These are phyloP conservation scores for Talaromyces piceae DNA, from an alignment of 2,329 filamentous ascomycete genomes.

Conservation along the genomic window DNA sequence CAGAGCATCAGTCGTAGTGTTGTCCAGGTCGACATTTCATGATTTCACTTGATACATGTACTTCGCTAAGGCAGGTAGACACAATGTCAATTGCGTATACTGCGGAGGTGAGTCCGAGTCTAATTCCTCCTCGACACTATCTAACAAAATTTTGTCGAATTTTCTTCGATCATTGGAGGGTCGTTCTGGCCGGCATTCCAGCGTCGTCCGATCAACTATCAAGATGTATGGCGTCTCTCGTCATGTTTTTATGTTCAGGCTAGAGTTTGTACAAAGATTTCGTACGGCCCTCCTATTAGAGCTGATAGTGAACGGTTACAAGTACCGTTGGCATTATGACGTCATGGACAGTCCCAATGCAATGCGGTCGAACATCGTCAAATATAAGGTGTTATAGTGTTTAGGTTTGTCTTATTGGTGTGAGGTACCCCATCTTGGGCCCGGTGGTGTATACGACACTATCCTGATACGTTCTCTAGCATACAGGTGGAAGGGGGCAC, in stretches of 20 bases:
- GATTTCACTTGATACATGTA: no score
- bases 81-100: slow-evolving; percentile 31
- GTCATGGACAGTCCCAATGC: slow-evolving; percentile 41
- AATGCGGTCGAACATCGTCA: slow-evolving; percentile 33
- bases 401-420: slow-evolving; percentile 19
- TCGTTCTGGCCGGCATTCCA: slow-evolving; percentile 30
- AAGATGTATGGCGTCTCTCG: slow-evolving; percentile 27
- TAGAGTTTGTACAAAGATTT: slow-evolving; percentile 23
- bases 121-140: slow-evolving; percentile 26
- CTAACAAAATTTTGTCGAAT: slow-evolving; percentile 31
- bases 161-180: slow-evolving; percentile 38
- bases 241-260: slow-evolving; percentile 32
- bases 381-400: slow-evolving; percentile 25
- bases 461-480: slow-evolving; percentile 14
- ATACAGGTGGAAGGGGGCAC: background rate
- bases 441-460: slow-evolving; percentile 5
- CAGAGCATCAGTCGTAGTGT: slow-evolving; percentile 35
- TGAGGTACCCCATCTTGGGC: slow-evolving; percentile 17
- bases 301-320: slow-evolving; percentile 56
- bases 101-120: slow-evolving; percentile 31
- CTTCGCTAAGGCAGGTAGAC: slow-evolving; percentile 10
- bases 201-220: slow-evolving; percentile 19
- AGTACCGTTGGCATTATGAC: slow-evolving; percentile 44
- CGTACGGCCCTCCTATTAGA: slow-evolving; percentile 33
- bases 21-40: slow-evolving; percentile 15